A percentile compares a stretch with the other conserved stretches of the same genome.
phyloP scores from a whole-genome alignment of 208 protist species.

The Balamuthia mandrillaris region DNA sequence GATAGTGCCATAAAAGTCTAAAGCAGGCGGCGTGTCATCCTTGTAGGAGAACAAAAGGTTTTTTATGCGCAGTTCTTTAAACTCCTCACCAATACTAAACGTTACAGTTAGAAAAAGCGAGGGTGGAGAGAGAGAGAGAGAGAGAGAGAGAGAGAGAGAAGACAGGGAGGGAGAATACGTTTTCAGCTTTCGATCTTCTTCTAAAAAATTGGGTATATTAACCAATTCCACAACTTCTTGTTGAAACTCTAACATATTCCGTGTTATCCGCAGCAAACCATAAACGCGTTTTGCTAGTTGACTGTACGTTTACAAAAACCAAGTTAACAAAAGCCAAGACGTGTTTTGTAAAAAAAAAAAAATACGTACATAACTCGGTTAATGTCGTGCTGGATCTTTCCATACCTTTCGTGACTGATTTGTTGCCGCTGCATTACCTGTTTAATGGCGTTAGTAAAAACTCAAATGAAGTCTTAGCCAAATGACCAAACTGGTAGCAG shows the following conservation, averaged over 20 bases:
- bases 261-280: not conserved
- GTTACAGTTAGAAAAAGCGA: too few species aligned
- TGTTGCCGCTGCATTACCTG: slow-evolving; percentile 43
- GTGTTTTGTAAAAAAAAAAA: not conserved
- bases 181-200: not conserved
- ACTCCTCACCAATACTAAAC: too few species aligned
- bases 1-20: slow-evolving; percentile 29
- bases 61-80: slow-evolving; percentile 14
- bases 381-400: slow-evolving; percentile 47
- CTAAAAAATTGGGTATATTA: slow-evolving; percentile 36
- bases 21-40: not conserved
- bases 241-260: slow-evolving; percentile 40
- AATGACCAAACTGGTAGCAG: not conserved
- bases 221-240: slow-evolving; percentile 47
- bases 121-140: too few species aligned
- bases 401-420: slow-evolving; percentile 46
- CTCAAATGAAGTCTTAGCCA: too few species aligned
- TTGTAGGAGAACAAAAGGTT: slow-evolving; percentile 50
- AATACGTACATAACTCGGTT: slow-evolving; percentile 30
- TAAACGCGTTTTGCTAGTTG: not conserved
- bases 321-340: not conserved
- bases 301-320: not conserved
- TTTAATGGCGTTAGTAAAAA: too few species aligned
- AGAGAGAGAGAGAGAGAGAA: not conserved
- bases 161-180: not conserved